A percentile compares a stretch with the other conserved stretches of the same genome.
phyloP scores from a whole-genome alignment of 371 early-diverging fungal species.

The Globomyces sp. region DNA sequence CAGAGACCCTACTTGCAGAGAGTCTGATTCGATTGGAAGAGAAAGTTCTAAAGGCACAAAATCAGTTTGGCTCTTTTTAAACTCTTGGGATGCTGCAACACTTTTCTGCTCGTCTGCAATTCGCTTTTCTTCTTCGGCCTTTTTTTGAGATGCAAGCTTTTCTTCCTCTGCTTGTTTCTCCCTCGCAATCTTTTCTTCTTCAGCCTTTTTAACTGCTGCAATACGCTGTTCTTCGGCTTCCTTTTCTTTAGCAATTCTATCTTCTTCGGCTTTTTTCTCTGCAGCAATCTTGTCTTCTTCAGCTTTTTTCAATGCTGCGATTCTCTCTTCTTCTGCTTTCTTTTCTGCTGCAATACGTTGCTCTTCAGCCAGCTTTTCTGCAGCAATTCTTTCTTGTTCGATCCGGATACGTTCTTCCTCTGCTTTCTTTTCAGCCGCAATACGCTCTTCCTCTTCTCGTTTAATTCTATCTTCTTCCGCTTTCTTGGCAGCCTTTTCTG shows the following conservation, averaged over 20 bases:
- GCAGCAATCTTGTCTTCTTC: slow-evolving; percentile 2
- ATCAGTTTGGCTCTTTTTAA: neutral
- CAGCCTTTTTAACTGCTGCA: neutral
- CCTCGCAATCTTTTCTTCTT: neutral
- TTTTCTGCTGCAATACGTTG: neutral
- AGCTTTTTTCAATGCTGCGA: neutral
- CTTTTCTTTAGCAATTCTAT: neutral
- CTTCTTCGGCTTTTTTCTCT: slow-evolving; percentile 3
- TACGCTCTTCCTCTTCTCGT: neutral
- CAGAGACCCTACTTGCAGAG: too few relatives aligned
- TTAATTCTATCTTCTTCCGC: neutral
- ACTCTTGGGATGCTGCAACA: neutral
- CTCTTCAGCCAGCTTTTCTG: neutral
- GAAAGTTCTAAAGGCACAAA: too few relatives aligned
- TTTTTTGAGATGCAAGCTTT: neutral
- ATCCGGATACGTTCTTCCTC: neutral
- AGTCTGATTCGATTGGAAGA: too few relatives aligned
- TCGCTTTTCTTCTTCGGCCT: neutral
- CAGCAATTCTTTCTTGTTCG: neutral
- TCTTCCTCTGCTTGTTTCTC: neutral
- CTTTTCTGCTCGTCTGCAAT: slow-evolving; percentile 1
- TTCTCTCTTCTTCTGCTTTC: neutral
- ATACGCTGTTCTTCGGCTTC: neutral
- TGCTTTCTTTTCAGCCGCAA: neutral
- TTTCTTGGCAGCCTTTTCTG: neutral